These are phyloP conservation scores for Solanum phureja DNA, from an alignment of 257 asterid species.

Conservation along the genomic window DNA sequence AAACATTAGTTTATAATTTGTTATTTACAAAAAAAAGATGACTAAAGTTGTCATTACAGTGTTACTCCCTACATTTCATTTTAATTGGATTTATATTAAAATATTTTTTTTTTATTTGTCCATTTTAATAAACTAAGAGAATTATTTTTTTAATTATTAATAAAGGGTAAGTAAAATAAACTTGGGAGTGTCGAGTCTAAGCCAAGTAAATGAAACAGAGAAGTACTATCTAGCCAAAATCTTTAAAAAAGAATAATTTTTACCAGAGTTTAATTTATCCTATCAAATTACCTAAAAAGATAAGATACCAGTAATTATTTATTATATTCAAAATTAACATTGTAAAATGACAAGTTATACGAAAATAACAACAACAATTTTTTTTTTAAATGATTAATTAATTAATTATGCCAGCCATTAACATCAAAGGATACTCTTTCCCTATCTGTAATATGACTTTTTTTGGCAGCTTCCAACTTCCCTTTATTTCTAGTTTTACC, in stretches of 20 bases:
- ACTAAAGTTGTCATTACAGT: background rate
- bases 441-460: background rate
- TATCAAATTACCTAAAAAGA: background rate
- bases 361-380: background rate
- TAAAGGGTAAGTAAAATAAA: too few relatives aligned
- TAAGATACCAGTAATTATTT: background rate
- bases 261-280: background rate
- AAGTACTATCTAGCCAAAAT: background rate
- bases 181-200: too few relatives aligned
- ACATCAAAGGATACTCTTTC: background rate
- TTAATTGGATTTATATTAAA: too few relatives aligned
- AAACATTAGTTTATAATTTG: background rate
- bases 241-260: background rate
- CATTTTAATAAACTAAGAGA: background rate
- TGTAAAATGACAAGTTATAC: background rate
- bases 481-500: background rate
- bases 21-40: background rate
- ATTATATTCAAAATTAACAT: background rate
- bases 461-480: conserved; percentile 9
- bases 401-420: background rate
- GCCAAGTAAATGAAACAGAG: background rate
- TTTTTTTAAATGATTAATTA: background rate
- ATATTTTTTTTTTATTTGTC: background rate
- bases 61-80: background rate
- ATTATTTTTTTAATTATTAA: too few relatives aligned